Conservation (phyloP, 2,329 filamentous ascomycete genomes). For the Tolypocladium capitatum region DNA sequence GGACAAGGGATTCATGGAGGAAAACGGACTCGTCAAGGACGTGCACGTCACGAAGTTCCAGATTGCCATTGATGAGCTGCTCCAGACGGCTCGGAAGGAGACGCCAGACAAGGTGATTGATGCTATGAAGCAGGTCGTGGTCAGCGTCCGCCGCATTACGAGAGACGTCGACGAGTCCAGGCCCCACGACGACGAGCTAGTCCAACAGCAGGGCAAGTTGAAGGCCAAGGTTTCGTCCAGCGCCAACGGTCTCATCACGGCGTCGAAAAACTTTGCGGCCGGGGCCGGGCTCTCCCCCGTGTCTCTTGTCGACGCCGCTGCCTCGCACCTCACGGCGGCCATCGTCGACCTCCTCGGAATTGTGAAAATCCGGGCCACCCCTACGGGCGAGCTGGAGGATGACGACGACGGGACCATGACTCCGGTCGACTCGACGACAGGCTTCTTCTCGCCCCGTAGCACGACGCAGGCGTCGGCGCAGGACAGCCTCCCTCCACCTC, state of each 20-base stretch:
- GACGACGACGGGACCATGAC: slow-evolving; percentile 57
- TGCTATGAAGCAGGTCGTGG: slow-evolving; percentile 74
- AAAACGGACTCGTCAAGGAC: slow-evolving; percentile 73
- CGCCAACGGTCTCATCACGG: slow-evolving; percentile 90
- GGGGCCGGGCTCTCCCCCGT: slow-evolving; percentile 79
- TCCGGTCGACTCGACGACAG: slow-evolving; percentile 51
- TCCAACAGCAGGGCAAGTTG: slow-evolving; percentile 52
- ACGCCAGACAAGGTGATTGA: slow-evolving; percentile 65
- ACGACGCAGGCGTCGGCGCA: slow-evolving; percentile 22
- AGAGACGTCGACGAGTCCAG: slow-evolving; percentile 58
- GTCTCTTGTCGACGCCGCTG: slow-evolving; percentile 85
- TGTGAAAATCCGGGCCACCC: slow-evolving; percentile 72
- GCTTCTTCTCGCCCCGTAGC: slow-evolving; percentile 51
- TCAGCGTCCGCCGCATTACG: slow-evolving; percentile 71
- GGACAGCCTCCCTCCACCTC: slow-evolving; percentile 34
- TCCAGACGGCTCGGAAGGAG: slow-evolving; percentile 63
- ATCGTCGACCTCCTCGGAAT: slow-evolving; percentile 73
- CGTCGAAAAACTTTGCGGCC: slow-evolving; percentile 78
- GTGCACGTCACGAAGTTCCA: slow-evolving; percentile 92
- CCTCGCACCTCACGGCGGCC: slow-evolving; percentile 75
- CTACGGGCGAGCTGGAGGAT: slow-evolving; percentile 61
- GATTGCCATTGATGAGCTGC: slow-evolving; percentile 80
- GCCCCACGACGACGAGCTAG: slow-evolving; percentile 37
- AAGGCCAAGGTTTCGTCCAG: slow-evolving; percentile 80
- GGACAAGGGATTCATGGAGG: slow-evolving; percentile 54